A percentile compares a stretch with the other conserved stretches of the same genome.
Evolutionary conservation across 2,329 filamentous ascomycete genomes (phyloP).

Genomic region (Calonectria hawksworthii): DNA sequence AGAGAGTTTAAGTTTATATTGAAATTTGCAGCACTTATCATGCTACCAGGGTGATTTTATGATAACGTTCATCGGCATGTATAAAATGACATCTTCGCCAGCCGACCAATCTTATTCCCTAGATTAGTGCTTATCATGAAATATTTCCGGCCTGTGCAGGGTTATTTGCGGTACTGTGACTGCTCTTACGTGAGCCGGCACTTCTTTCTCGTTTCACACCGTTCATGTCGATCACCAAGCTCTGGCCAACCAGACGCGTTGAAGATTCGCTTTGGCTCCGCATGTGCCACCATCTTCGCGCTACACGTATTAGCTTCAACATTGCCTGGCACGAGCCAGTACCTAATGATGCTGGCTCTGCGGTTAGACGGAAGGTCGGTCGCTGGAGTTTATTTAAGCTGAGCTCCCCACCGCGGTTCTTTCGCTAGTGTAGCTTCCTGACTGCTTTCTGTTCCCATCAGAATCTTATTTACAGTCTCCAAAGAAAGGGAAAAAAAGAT

Average conservation of each 20-base stretch:
- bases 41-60: not conserved
- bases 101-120: not conserved
- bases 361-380: not conserved
- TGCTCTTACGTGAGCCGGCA: not conserved
- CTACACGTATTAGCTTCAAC: not conserved
- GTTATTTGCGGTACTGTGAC: not conserved
- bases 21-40: not conserved
- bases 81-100: not conserved
- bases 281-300: not conserved
- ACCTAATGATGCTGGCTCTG: too few relatives aligned
- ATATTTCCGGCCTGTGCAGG: not conserved
- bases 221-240: not conserved
- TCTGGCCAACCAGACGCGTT: not conserved
- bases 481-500: not conserved
- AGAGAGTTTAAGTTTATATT: not conserved
- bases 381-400: not conserved
- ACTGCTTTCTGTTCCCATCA: not conserved
- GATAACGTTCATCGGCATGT: not conserved
- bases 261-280: not conserved
- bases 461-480: not conserved
- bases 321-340: not conserved
- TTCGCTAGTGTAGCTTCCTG: not conserved
- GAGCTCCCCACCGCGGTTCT: not conserved
- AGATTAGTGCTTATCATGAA: not conserved
- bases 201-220: not conserved